These are phyloP conservation scores for Cyathus striatus DNA, from an alignment of 768 basidiomycete species.

Conservation along the genomic window DNA sequence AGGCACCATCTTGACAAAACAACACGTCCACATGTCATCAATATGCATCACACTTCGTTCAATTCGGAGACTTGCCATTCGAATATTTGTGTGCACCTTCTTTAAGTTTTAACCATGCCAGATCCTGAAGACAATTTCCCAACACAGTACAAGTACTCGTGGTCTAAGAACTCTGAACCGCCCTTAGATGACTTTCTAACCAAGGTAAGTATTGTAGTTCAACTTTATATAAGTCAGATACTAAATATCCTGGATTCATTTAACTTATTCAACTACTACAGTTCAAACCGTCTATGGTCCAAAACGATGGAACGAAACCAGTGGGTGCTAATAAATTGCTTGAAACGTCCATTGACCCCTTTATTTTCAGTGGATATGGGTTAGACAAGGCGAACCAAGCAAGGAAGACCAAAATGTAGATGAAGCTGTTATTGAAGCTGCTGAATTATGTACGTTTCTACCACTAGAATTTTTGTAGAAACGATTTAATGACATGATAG, in stretches of 20 bases:
- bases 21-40: too few species aligned
- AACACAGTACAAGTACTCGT: slow-evolving; percentile 43
- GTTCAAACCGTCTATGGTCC: slow-evolving; percentile 76
- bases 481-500: slow-evolving; percentile 22
- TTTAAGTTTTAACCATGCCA: too few species aligned
- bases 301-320: slow-evolving; percentile 72
- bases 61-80: too few species aligned
- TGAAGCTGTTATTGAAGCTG: slow-evolving; percentile 43
- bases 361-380: slow-evolving; percentile 63
- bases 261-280: slow-evolving; percentile 16
- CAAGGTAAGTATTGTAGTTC: slow-evolving; percentile 42
- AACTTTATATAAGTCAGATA: too few species aligned
- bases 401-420: slow-evolving; percentile 13
- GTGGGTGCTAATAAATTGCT: slow-evolving; percentile 30
- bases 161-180: slow-evolving; percentile 36
- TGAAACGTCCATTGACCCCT: too few species aligned
- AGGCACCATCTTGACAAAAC: too few species aligned
- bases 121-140: slow-evolving; percentile 37
- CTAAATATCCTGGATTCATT: slow-evolving; percentile 1
- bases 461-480: not conserved
- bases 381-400: slow-evolving; percentile 20
- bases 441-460: slow-evolving; percentile 31
- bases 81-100: too few species aligned
- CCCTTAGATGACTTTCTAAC: slow-evolving; percentile 47
- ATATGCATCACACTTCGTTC: too few species aligned